Conservation (phyloP, 306 rosid genomes). For the Vigna mungo region DNA sequence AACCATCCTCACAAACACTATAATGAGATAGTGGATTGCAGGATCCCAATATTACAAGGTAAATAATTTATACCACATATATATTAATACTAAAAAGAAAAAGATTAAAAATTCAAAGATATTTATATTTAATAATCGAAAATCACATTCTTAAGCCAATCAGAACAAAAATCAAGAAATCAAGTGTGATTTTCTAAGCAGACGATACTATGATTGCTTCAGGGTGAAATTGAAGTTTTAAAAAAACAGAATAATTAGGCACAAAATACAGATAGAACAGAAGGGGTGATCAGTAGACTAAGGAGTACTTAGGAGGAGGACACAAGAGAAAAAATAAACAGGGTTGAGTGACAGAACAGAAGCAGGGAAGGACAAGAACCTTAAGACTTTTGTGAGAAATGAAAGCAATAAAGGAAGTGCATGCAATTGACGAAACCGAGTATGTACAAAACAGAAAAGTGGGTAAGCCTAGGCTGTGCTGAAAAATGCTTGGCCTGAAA, state of each 20-base stretch:
- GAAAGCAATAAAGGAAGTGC: not conserved
- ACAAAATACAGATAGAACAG: not conserved
- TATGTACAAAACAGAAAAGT: not conserved
- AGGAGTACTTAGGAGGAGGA: not conserved
- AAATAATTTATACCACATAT: not conserved
- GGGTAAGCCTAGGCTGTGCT: not conserved
- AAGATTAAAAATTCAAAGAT: not conserved
- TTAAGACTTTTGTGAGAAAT: not conserved
- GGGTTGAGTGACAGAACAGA: not conserved
- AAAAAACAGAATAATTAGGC: not conserved
- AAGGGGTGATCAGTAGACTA: not conserved
- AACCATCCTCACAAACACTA: not conserved
- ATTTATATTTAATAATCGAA: not conserved
- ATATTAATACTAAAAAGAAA: not conserved
- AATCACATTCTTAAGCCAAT: not conserved
- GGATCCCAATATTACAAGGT: not conserved
- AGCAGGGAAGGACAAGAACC: not conserved
- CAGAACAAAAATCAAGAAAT: not conserved
- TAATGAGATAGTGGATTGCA: not conserved
- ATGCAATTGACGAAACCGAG: not conserved
- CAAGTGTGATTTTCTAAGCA: not conserved
- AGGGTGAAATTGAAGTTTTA: not conserved
- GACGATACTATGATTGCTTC: not conserved
- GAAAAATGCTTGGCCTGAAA: not conserved
- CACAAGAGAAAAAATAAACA: not conserved